phyloP scores from a whole-genome alignment of 768 basidiomycete species.

The Lactifluus echinatus region DNA sequence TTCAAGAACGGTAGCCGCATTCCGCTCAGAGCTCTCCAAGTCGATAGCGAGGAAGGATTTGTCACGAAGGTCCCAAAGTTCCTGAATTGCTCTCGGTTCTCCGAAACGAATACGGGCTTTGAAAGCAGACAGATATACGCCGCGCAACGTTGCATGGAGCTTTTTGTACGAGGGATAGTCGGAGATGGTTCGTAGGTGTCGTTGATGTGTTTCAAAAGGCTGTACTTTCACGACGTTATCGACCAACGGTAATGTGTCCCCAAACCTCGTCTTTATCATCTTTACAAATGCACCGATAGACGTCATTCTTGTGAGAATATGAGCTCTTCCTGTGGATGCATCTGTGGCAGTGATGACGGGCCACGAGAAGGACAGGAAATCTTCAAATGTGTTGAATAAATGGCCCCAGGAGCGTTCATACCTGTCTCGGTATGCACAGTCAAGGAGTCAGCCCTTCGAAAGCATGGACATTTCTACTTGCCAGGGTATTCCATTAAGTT shows the following conservation, averaged over 20 bases:
- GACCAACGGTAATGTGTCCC: slow-evolving; percentile 62
- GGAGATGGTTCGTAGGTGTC: slow-evolving; percentile 62
- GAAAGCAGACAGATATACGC: slow-evolving; percentile 53
- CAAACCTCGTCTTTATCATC: slow-evolving; percentile 84
- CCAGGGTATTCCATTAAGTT: slow-evolving; percentile 63
- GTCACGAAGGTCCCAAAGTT: slow-evolving; percentile 60
- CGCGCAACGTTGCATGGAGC: slow-evolving; percentile 61
- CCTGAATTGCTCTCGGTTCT: slow-evolving; percentile 52
- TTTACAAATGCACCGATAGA: slow-evolving; percentile 69
- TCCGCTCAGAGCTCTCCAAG: slow-evolving; percentile 70
- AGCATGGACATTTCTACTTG: slow-evolving; percentile 23
- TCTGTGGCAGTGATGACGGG: slow-evolving; percentile 75
- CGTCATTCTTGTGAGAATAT: slow-evolving; percentile 69
- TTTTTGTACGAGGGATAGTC: slow-evolving; percentile 65
- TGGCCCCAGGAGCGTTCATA: slow-evolving; percentile 76
- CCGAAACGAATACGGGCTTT: slow-evolving; percentile 59
- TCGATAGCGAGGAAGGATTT: slow-evolving; percentile 70
- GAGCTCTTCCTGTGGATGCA: slow-evolving; percentile 57
- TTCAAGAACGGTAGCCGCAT: slow-evolving; percentile 58
- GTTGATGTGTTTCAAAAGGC: slow-evolving; percentile 58
- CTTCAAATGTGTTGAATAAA: slow-evolving; percentile 69
- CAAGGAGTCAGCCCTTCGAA: background rate
- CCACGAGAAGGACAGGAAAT: slow-evolving; percentile 77
- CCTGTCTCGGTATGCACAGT: slow-evolving; percentile 34
- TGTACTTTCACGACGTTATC: slow-evolving; percentile 62